These are phyloP conservation scores for Thelephora ganbajun DNA, from an alignment of 768 basidiomycete genomes.

Conservation along the genomic window DNA sequence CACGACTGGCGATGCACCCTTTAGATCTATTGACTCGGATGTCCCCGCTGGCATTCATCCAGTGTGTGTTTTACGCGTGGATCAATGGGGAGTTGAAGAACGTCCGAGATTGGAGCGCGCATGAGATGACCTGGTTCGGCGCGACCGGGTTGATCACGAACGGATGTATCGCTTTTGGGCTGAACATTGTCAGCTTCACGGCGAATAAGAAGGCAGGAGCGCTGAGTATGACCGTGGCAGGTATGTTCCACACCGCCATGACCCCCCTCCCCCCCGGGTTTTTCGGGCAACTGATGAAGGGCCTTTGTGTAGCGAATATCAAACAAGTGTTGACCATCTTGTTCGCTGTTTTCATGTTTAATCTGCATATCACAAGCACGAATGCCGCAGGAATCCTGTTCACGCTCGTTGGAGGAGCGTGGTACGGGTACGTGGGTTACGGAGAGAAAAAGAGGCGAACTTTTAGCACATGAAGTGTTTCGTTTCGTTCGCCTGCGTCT, in stretches of 20 bases:
- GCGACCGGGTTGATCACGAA: conserved; percentile 54
- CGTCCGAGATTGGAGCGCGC: conserved; percentile 34
- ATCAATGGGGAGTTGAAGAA: conserved; percentile 66
- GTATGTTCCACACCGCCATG: conserved; percentile 24
- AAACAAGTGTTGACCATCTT: conserved; percentile 90
- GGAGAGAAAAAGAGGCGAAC: conserved; percentile 7
- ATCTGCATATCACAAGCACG: conserved; percentile 62
- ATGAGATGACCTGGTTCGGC: conserved; percentile 21
- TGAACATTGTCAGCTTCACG: conserved; percentile 91
- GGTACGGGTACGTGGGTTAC: conserved; percentile 59
- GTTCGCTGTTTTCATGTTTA: conserved; percentile 71
- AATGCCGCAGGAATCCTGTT: conserved; percentile 77
- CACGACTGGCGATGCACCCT: conserved; percentile 41
- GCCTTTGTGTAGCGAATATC: conserved; percentile 52
- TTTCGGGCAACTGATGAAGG: conserved; percentile 1
- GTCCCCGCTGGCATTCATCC: conserved; percentile 82
- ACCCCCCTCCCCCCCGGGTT: too few relatives aligned
- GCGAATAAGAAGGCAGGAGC: conserved; percentile 91
- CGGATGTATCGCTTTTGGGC: conserved; percentile 76
- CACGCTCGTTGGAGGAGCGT: conserved; percentile 77
- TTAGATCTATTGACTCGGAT: conserved; percentile 82
- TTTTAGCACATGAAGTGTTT: not conserved
- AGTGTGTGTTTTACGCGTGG: conserved; percentile 70
- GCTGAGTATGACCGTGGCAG: conserved; percentile 83
- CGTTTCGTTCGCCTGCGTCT: too few relatives aligned